Evolutionary conservation across 768 basidiomycete species (phyloP).

Genomic region (Auriscalpium vulgare): DNA sequence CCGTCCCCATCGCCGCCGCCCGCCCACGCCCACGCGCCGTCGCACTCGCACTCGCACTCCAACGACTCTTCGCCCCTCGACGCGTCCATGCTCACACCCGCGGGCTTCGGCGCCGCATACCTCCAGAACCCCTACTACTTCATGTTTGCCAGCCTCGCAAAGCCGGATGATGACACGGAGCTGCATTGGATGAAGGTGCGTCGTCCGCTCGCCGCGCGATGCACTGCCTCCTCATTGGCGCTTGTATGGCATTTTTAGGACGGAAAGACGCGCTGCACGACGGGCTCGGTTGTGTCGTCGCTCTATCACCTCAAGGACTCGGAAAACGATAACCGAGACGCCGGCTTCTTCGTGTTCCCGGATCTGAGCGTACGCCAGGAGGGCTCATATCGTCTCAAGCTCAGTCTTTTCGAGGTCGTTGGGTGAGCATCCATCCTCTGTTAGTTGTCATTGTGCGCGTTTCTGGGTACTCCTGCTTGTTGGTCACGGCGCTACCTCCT

Average conservation of each 20-base stretch:
- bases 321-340: constrained; percentile 56
- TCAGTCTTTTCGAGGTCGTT: constrained; percentile 83
- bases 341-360: constrained; percentile 95
- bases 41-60: constrained; percentile 3
- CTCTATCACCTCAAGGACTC: constrained; percentile 79
- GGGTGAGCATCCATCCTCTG: constrained; percentile 46
- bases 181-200: constrained; percentile 77
- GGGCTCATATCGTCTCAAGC: constrained; percentile 74
- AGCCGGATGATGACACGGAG: constrained; percentile 84
- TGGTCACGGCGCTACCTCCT: not conserved
- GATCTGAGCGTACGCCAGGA: constrained; percentile 90
- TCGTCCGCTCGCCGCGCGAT: not conserved
- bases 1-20: constrained; percentile 14
- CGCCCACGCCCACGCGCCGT: constrained; percentile 2
- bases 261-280: constrained; percentile 86
- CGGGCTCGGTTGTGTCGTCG: constrained; percentile 83
- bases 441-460: constrained; percentile 2
- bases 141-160: constrained; percentile 88
- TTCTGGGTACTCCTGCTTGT: not conserved
- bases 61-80: constrained; percentile 3
- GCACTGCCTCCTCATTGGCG: too few species aligned
- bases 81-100: constrained; percentile 12
- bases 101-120: constrained; percentile 43
- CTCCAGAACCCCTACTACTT: constrained; percentile 93
- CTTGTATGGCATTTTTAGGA: constrained; percentile 37